A percentile compares a stretch with the other conserved stretches of the same genome.
phyloP scores from a whole-genome alignment of 1,284 basidiomycete genomes.

The Moesziomyces sp. region DNA sequence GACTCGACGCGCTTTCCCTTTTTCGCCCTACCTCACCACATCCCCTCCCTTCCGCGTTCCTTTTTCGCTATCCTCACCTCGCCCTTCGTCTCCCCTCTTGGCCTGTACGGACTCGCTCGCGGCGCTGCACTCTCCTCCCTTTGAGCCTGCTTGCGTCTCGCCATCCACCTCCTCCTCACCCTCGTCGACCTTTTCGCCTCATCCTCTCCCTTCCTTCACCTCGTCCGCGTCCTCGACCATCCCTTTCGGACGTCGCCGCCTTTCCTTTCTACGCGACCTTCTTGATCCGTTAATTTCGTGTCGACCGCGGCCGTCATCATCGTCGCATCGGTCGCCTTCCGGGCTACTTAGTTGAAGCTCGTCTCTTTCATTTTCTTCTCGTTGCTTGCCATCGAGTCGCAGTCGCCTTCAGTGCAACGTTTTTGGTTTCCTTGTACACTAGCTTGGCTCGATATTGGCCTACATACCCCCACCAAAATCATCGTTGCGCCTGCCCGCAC shows the following conservation, averaged over 20 bases:
- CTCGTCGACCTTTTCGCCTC: constrained; percentile 6
- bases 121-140: constrained; percentile 8
- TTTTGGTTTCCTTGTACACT: constrained; percentile 33
- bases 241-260: constrained; percentile 5
- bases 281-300: constrained; percentile 11
- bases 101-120: constrained; percentile 8
- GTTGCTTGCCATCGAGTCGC: constrained; percentile 11
- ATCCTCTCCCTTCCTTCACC: constrained; percentile 2
- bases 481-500: constrained; percentile 10
- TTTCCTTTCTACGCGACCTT: constrained; percentile 5
- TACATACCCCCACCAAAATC: constrained; percentile 22
- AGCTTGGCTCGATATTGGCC: constrained; percentile 21
- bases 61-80: constrained; percentile 1
- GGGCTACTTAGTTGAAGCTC: constrained; percentile 2
- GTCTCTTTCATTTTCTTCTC: constrained; percentile 2
- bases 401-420: constrained; percentile 19
- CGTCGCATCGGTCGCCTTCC: constrained; percentile 2
- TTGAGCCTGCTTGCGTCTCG: constrained; percentile 23
- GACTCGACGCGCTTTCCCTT: constrained; percentile 3
- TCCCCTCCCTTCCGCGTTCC: constrained; percentile 4
- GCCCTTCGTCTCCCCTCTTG: constrained; percentile 6
- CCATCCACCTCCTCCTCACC: constrained; percentile 29
- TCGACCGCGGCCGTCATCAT: constrained; percentile 3
- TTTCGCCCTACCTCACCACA: constrained; percentile 4
- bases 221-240: constrained; percentile 18